These are phyloP conservation scores for Leishmania mexicana DNA, from an alignment of 208 protist species.

Conservation along the genomic window DNA sequence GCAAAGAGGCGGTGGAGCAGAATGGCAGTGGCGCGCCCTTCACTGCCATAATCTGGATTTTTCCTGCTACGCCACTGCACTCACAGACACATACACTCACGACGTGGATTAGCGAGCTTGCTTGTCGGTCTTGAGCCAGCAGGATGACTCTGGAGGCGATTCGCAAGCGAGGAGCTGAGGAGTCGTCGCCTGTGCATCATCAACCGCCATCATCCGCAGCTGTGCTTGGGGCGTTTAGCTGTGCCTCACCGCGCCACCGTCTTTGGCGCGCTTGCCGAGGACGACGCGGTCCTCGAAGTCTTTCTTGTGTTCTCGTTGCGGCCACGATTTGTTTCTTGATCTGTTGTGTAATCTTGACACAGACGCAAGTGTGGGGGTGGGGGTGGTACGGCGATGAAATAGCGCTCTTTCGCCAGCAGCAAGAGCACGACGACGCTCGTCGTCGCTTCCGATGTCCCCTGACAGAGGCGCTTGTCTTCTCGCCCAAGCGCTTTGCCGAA, in stretches of 20 bases:
- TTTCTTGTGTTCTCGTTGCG: background rate
- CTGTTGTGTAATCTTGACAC: background rate
- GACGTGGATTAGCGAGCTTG: background rate
- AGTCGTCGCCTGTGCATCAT: background rate
- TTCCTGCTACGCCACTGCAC: background rate
- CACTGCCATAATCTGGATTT: background rate
- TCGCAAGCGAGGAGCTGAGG: background rate
- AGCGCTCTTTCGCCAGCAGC: background rate
- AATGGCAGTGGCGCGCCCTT: background rate
- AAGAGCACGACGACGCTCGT: background rate
- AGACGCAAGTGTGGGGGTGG: background rate
- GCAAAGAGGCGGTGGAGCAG: background rate
- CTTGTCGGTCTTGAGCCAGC: background rate
- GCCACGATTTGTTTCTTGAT: background rate
- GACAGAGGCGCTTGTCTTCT: constrained; percentile 1
- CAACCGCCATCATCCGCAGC: background rate
- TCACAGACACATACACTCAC: background rate
- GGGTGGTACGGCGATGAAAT: background rate
- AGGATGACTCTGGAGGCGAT: background rate
- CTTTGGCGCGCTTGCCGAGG: background rate
- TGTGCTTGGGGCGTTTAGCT: background rate
- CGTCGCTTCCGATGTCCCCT: background rate
- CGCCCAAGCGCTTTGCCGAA: background rate
- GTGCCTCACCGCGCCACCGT: background rate
- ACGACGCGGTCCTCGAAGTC: background rate